These are phyloP conservation scores for Steccherinum ochraceum DNA, from an alignment of 768 basidiomycete species.

Conservation along the genomic window DNA sequence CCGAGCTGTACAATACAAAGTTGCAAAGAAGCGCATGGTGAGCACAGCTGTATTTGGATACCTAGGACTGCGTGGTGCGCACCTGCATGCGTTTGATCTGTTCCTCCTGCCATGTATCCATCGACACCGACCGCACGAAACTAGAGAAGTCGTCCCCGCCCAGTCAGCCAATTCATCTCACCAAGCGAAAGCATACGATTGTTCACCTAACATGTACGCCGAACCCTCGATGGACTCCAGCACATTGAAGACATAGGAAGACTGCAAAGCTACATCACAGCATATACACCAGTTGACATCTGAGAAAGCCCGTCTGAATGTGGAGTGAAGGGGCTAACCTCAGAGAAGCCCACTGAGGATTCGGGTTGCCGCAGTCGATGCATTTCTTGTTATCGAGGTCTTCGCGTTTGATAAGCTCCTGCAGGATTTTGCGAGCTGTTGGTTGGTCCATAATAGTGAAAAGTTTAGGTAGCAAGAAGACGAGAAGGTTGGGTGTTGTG, in stretches of 20 bases:
- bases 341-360: slow-evolving; percentile 92
- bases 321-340: slow-evolving; percentile 37
- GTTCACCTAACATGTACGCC: slow-evolving; percentile 87
- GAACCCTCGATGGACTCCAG: slow-evolving; percentile 79
- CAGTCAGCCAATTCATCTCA: slow-evolving; percentile 12
- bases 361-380: slow-evolving; percentile 81
- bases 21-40: slow-evolving; percentile 4
- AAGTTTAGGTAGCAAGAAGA: too few species aligned
- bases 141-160: slow-evolving; percentile 36
- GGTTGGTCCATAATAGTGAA: slow-evolving; percentile 42
- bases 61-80: slow-evolving; percentile 11
- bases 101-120: slow-evolving; percentile 94
- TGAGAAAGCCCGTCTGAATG: slow-evolving; percentile 2
- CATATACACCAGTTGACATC: slow-evolving; percentile 5
- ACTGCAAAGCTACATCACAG: slow-evolving; percentile 58
- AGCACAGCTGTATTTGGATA: slow-evolving; percentile 2
- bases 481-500: too few species aligned
- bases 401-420: slow-evolving; percentile 66
- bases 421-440: slow-evolving; percentile 63
- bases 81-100: slow-evolving; percentile 91
- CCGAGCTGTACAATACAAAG: slow-evolving; percentile 58
- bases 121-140: slow-evolving; percentile 89
- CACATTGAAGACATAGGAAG: slow-evolving; percentile 89
- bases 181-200: neutral
- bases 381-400: slow-evolving; percentile 74